Evolutionary conservation across 2,329 filamentous ascomycete species (phyloP).

Genomic region (Trichophyton mentagrophytes): DNA sequence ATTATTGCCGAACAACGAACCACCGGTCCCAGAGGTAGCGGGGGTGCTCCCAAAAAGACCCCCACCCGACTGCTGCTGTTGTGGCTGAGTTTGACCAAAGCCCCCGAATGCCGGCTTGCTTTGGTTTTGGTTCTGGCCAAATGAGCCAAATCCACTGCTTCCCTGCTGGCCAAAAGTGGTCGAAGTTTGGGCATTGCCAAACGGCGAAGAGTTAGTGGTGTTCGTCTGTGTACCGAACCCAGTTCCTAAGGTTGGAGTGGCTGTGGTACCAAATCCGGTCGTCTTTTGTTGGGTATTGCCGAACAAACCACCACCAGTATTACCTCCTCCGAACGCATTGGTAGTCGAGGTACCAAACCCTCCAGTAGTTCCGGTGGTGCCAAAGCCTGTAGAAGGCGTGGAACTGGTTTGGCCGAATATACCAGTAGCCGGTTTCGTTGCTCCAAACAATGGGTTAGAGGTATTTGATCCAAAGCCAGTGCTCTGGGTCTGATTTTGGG

Average conservation of each 20-base stretch:
- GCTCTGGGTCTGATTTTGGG: conserved; percentile 21
- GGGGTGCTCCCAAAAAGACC: conserved; percentile 33
- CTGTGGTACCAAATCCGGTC: conserved; percentile 24
- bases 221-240: conserved; percentile 27
- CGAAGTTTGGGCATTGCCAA: conserved; percentile 28
- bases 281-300: conserved; percentile 29
- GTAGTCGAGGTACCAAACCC: conserved; percentile 23
- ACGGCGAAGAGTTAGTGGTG: conserved; percentile 26
- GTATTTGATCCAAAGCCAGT: conserved; percentile 26
- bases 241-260: conserved; percentile 21
- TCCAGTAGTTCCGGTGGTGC: conserved; percentile 21
- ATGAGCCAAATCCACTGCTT: conserved; percentile 32
- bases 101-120: conserved; percentile 25
- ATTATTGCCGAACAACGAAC: conserved; percentile 28
- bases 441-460: conserved; percentile 33
- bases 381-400: conserved; percentile 29
- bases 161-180: conserved; percentile 34
- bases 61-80: conserved; percentile 24
- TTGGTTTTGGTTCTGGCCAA: conserved; percentile 32
- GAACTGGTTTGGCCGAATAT: conserved; percentile 24
- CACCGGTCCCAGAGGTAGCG: conserved; percentile 15
- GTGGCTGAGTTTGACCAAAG: conserved; percentile 27
- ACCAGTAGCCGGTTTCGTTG: conserved; percentile 30
- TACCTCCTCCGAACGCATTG: conserved; percentile 20
- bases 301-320: conserved; percentile 31